Evolutionary conservation across 108 stramenopile genomes (phyloP), one percentile per base, ranked within the genome.

Genomic region (Cyclotella baltica): DNA sequence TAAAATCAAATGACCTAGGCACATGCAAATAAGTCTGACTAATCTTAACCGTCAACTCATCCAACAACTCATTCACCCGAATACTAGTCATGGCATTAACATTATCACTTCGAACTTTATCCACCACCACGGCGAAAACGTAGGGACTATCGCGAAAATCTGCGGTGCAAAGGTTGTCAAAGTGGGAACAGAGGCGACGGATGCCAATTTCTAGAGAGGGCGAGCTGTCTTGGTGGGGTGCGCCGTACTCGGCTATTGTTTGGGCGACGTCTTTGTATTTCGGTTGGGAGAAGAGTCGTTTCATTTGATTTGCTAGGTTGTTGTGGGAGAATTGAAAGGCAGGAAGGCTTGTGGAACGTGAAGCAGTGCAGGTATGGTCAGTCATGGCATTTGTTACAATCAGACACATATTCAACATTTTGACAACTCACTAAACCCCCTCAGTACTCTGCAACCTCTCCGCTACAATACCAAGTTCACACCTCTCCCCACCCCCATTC

Each of bases 11-110:
- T 23, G 51, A 35, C 0, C 25, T 31, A 34, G 85, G 82, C 19
- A 89, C 46, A 70, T 89, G 86, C 25, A 89, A 51, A 55, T 89
- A 89, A 30, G 68, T 70, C 6, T 55, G 40, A 8, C 86, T 85
- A 25, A 89, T 43, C 13, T 77, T 56, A 23, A 64, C 55, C 30
- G 29, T 33, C 5, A 86, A 38, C 8, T 18, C 36, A 4, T 20
- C 15, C 35, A 65, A 9, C 19, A 23, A 18, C 6, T n/a, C 16
- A n/a, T 65, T 37, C 8, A 65, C 63, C 15, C 20, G 63, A 6
- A 43, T 19, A 33, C 88, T 88, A 88, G 51, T 83, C 78, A 1
- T 62, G 16, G 52, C 77, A 79, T 25, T 59, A 56, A n/a, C 8
- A 43, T 43, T 43, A 11, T 83, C 31, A n/a, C 67, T 51, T 28